Evolutionary conservation across 2,329 filamentous ascomycete genomes (phyloP), one percentile per base, ranked within the genome.

Genomic region (Colletotrichum phormii): DNA sequence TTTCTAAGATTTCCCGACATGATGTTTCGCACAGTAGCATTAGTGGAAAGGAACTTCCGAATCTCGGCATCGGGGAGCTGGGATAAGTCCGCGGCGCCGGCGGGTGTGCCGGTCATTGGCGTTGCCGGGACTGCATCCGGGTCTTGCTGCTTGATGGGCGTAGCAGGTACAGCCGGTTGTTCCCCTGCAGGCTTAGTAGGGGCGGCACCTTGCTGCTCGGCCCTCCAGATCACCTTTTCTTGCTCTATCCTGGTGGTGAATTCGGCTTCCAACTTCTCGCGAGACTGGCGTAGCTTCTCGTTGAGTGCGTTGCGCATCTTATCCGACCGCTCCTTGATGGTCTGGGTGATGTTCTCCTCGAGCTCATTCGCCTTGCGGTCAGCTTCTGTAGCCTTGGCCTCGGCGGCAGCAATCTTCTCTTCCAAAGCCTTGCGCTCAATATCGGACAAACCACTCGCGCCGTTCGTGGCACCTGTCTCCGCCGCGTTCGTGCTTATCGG

Each of bases 281-380:
- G 88, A 57, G 91, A 89, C 76, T 94, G 94, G 69, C 86, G 89
- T 18, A 97, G 86, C 79, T 93, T 94, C 79, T 90, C 91, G 77
- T 91, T 92, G 62, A 94, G 83, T 1, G 88, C 83, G 26, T 89
- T 86, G 78, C 91, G 93, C 92, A 94, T 93, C 79, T 89, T 89
- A 55, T 94, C 90, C 1, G 91, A 91, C 57, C 91, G 88, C 64
- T 88, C 85, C 77, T 93, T 93, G 72, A 94, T 86, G 12, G 88
- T 90, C 46, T 82, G 84, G 68, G 89, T 86, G 58, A 91, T 88
- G 67, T 86, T 87, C 35, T 90, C 88, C 78, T 95, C 93, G 18
- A 93, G 84, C 73, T 91, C 89, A 66, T 89, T 87, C 1, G 86
- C 88, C 80, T 92, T 92, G 15, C 86, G 84, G 78, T 95, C 92